Evolutionary conservation across 2,329 filamentous ascomycete species (phyloP), one percentile per base, ranked within the genome.

Genomic region (Aspergillus ruber): DNA sequence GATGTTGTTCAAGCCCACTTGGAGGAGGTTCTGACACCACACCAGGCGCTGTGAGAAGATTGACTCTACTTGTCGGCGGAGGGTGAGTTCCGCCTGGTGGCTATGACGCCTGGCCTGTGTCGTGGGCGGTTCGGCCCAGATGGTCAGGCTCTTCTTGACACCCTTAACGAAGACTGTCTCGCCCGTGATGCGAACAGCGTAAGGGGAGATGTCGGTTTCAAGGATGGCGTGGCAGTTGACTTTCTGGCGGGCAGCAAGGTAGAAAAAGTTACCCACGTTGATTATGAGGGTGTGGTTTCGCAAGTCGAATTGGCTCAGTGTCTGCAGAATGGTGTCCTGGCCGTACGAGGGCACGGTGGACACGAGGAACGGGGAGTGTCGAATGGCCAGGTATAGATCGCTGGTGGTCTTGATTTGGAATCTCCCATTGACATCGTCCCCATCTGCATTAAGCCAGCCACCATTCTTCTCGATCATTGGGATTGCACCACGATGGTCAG

Each of bases 251-350:
- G 53, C 51, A 20, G 53, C 44, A 25, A 55, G 51, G 33, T 50
- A 55, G 49, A 55, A 55, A 36, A 55, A 55, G 51, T 55, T 55
- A 36, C 53, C 53, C n/a, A 51, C 51, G 21, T 53, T 55, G 43
- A 55, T 50, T 25, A 55, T 50, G 29, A 55, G 47, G 23, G 46
- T 53, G 42, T 55, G 53, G 10, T 53, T 48, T 23, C 47, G 49
- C 23, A 53, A 38, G 44, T 55, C 46, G 23, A 50, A 49, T 40
- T 48, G 52, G 29, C 46, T 49, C 15, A 52, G 41, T 4, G 40
- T 36, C 8, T 29, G 36, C 41, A 51, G 29, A 32, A 51, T 51
- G 18, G 42, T 50, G 17, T 52, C 47, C 40, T 51, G 49, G 1
- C 45, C 53, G 17, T 48, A 51, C 6, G 48, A 50, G 35, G 50